Percentiles rank a stretch among this genome's conserved stretches.
Conservation (phyloP, 495 filamentous ascomycete species). For the Penicillium canariense region DNA sequence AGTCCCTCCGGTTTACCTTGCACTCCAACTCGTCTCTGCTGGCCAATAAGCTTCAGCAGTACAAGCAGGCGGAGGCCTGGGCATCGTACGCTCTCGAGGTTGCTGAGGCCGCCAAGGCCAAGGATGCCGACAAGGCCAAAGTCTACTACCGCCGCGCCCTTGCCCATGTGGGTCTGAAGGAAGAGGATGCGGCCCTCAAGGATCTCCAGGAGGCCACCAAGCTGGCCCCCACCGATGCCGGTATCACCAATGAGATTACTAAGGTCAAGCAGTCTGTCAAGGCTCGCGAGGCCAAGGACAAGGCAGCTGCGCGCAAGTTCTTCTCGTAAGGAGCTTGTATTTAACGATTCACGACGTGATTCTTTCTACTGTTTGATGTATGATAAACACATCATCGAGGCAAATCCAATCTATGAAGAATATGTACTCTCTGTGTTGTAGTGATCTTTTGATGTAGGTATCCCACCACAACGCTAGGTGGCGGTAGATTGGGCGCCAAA, state of each 20-base stretch:
- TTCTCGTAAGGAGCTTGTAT: constrained; percentile 51
- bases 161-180: constrained; percentile 70
- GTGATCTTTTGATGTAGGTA: too few relatives aligned
- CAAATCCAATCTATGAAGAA: constrained; percentile 4
- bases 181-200: constrained; percentile 78
- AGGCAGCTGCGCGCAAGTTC: constrained; percentile 84
- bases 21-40: constrained; percentile 78
- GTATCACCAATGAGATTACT: constrained; percentile 69
- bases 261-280: constrained; percentile 71
- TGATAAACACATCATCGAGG: constrained; percentile 21
- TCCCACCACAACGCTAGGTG: too few relatives aligned
- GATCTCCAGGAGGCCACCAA: constrained; percentile 75
- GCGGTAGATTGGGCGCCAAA: too few relatives aligned
- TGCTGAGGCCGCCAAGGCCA: constrained; percentile 49
- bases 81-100: constrained; percentile 75
- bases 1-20: constrained; percentile 70
- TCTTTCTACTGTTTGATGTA: constrained; percentile 17
- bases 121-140: constrained; percentile 82
- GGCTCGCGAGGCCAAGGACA: constrained; percentile 78
- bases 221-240: constrained; percentile 73
- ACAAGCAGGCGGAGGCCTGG: constrained; percentile 62
- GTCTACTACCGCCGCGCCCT: constrained; percentile 78
- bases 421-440: too few relatives aligned
- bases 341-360: constrained; percentile 36
- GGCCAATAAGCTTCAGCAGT: constrained; percentile 74